Evolutionary conservation across 306 rosid genomes (phyloP), one percentile per base, ranked within the genome.

Genomic region (Acmispon strigosus): DNA sequence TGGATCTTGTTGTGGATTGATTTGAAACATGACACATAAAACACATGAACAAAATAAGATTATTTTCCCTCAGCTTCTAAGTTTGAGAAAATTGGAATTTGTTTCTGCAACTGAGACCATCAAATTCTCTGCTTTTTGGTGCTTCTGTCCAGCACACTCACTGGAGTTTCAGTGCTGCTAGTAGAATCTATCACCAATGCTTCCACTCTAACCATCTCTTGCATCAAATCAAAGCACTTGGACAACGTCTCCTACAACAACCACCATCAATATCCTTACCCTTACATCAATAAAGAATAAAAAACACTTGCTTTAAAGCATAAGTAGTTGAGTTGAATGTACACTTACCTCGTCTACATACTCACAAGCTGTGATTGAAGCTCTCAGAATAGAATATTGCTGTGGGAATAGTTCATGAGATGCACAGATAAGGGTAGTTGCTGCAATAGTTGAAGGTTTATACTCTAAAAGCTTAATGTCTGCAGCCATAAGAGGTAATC

Each of bases 401-500:
- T n/a, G 27, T 5, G 82, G 84, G 47, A 61, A 63, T 51, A 87
- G 79, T 64, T 85, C 86, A 8, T 56, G 57, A 20, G 79, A 81
- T 10, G 92, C 85, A 58, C 49, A 72, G 39, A 87, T 71, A 7
- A 87, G 73, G 9, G 89, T 86, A 8, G 87, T 73, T 56, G 96
- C 92, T 0, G 95, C 96, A 37, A 88, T 67, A 64, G 82, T 74
- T 32, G 96, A 90, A 15, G 96, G 96, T 60, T 85, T 90, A 67
- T 79, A 76, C 78, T 76, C 80, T 10, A 80, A 52, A 74, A 84
- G 61, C 73, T 81, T 82, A 5, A 80, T 72, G 13, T 86, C 95
- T 90, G 73, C 62, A 57, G 71, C 19, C 78, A 81, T 79, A 76
- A 58, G 6, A 75, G 13, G 47, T 45, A 36, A 18, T 6, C n/a